Evolutionary conservation across 768 basidiomycete species (phyloP), one percentile per base, ranked within the genome.

Genomic region (Postia placenta): DNA sequence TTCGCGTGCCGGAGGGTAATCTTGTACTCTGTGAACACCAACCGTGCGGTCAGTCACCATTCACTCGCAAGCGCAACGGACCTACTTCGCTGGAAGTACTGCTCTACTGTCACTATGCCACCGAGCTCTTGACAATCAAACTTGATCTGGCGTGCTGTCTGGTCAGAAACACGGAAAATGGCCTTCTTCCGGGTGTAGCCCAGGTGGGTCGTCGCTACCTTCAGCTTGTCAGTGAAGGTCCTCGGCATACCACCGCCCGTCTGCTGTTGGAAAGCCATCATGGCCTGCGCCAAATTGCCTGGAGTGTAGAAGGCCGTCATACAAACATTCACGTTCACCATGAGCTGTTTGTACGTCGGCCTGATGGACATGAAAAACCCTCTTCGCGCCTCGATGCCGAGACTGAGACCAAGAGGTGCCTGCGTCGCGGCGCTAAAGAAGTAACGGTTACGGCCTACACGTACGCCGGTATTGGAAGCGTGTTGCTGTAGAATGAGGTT

Each of bases 1-100:
- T 37, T 63, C 28, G 54, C 65, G 35, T 72, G 52, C 22, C 62
- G 62, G 6, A 91, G 59, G 0, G 48, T 72, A 33, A 78, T 80
- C 0, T 74, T 73, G 55, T 88, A 80, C 56, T 83, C 86, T 88
- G 52, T 3, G 30, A 45, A 5, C 19, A n/a, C 33, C 33, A n/a
- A n/a, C n/a, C n/a, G n/a, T n/a, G 42, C 9, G 33, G 9, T 9
- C 33, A 9, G n/a, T 35, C 33, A 35, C 33, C 33, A 35, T 35
- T 27, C 44, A 15, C 24, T 54, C n/a, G 51, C 35, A 49, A 26
- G 9, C 14, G 4, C 28, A 40, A 54, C 3, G 11, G 36, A 63
- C 80, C 49, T 59, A 89, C 87, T 84, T 55, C 56, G 68, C 30
- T 65, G 57, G 62, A 88, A 89, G 57, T 80, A 90, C 1, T 79